phyloP scores from a whole-genome alignment of 768 basidiomycete species.

The Lentinula sp. region DNA sequence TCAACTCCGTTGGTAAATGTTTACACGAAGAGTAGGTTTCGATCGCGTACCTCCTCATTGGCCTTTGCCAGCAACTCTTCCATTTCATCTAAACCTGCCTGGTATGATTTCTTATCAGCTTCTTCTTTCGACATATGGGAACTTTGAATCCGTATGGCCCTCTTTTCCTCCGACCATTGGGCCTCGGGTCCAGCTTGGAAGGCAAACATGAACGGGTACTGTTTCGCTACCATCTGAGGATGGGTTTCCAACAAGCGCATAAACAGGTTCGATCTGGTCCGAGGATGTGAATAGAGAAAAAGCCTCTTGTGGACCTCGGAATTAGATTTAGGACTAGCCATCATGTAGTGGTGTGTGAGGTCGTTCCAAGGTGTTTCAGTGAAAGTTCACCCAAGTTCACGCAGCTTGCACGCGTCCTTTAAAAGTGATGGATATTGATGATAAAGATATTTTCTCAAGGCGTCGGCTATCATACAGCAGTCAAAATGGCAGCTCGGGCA shows the following conservation, averaged over 20 bases:
- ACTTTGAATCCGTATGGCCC: background rate
- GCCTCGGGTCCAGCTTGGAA: background rate
- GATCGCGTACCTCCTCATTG: background rate
- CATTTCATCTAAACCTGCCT: conserved; percentile 1
- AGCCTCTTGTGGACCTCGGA: background rate
- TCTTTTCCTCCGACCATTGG: background rate
- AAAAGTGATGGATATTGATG: background rate
- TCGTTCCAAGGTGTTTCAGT: background rate
- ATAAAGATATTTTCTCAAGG: background rate
- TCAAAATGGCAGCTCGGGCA: too few relatives aligned
- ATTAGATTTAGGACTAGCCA: background rate
- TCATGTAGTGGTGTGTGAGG: background rate
- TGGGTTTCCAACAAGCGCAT: conserved; percentile 1
- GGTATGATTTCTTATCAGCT: background rate
- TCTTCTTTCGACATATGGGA: background rate
- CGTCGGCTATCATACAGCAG: background rate
- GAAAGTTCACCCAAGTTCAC: background rate
- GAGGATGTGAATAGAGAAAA: conserved; percentile 3
- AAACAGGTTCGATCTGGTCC: conserved; percentile 6
- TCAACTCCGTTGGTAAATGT: background rate
- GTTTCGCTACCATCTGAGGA: background rate
- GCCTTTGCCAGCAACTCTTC: background rate
- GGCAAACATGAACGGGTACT: conserved; percentile 3
- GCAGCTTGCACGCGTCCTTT: background rate
- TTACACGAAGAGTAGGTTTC: too few relatives aligned